Evolutionary conservation across 352 stramenopile species (phyloP), one percentile per base, ranked within the genome.

Genomic region (Pythium vanterpoolii): DNA sequence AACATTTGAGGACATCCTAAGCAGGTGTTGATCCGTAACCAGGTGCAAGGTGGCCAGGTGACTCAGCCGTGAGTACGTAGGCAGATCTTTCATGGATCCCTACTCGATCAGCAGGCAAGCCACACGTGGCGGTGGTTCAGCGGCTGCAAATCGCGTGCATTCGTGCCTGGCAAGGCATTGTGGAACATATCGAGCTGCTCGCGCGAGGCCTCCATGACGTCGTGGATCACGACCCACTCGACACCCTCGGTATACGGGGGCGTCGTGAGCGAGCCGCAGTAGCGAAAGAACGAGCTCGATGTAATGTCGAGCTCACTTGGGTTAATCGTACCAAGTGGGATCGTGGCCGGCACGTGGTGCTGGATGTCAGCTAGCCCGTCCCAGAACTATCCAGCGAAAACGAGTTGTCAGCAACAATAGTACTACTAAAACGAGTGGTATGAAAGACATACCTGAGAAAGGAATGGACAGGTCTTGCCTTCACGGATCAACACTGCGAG

Each of bases 221-320:
- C 73, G 33, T 68, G 61, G 40, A 80, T 66, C 14, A 91, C 72
- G 64, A 86, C 67, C 82, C 82, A 91, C 63, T 86, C 68, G 51
- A 91, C 82, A 8, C 79, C 79, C 60, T 91, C 82, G 24, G 75
- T 75, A 71, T 85, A 91, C 27, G 82, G 82, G 11, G 82, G 77
- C n/a, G 82, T 91, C n/a, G 82, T 91, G 27, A 91, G 68, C 42
- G 79, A 89, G 16, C 82, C 82, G 14, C 47, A 46, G 73, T 89
- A 89, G 43, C 77, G 73, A 66, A 77, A 89, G 54, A 84, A 77
- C 30, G 63, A 55, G 31, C 78, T 78, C 7, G 68, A 40, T 39
- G 74, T 52, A 14, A 83, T 51, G 36, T 71, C 43, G n/a, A 79
- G 68, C 10, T 44, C 38, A n/a, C 40, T 21, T 14, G 40, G 65